Evolutionary conservation across 495 filamentous ascomycete species (phyloP).

Genomic region (Penicillium malachiteum): DNA sequence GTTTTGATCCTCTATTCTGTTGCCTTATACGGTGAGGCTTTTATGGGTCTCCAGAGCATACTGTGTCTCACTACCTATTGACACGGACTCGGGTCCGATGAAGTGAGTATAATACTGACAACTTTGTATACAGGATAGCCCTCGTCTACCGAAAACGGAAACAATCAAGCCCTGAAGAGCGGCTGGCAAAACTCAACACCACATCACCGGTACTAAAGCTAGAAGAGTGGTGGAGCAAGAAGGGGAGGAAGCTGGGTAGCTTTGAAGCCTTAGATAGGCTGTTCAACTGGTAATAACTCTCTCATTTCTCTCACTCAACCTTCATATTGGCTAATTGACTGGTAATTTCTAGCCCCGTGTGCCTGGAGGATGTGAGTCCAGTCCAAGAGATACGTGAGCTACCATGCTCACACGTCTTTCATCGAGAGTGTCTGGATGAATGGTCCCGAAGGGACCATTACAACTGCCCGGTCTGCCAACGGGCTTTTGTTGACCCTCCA

Average conservation of each 20-base stretch:
- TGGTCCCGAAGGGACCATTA: constrained; percentile 47
- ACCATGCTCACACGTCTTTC: constrained; percentile 47
- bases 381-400: constrained; percentile 43
- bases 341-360: constrained; percentile 33
- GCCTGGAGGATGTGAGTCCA: constrained; percentile 41
- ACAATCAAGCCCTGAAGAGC: constrained; percentile 23
- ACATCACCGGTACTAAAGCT: constrained; percentile 41
- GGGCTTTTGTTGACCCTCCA: constrained; percentile 35
- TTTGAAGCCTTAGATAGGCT: constrained; percentile 39
- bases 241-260: constrained; percentile 35
- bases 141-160: too few relatives aligned
- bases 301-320: not conserved
- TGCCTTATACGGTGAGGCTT: too few relatives aligned
- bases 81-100: not conserved
- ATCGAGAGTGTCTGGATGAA: constrained; percentile 46
- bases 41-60: too few relatives aligned
- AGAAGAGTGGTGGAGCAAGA: constrained; percentile 44
- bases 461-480: constrained; percentile 46
- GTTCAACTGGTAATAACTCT: constrained; percentile 39
- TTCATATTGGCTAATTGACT: too few relatives aligned
- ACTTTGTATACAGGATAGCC: not conserved
- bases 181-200: constrained; percentile 39
- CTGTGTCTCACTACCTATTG: too few relatives aligned
- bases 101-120: not conserved
- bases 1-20: too few relatives aligned